Base-by-base conservation (phyloP, 2,329 filamentous ascomycete species). In the Ascochyta pisi region DNA sequence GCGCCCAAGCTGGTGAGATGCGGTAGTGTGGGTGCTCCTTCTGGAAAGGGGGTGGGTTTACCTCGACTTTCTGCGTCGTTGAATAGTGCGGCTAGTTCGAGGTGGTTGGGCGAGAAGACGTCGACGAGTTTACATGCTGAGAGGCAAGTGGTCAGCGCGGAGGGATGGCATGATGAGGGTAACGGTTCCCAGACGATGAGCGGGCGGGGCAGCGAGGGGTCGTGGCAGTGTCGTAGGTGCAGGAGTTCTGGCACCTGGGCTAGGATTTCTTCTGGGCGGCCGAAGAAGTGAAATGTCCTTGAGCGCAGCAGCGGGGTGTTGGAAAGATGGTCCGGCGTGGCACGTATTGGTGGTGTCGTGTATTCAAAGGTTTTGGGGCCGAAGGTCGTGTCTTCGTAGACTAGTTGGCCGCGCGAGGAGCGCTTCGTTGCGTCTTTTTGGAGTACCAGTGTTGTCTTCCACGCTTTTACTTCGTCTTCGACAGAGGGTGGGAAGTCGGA, bases 31-130 rank as follows among this genome's bases (percentile, higher is more conserved):
- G 15, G n/a, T 8, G 38, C 2, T 49, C 3, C 33, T 22, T 15
- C 13, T 12, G 19, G 5, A 19, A 3, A 3, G 19, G 19, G 19
- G 19, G 19, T 19, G 19, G 19, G 19, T 19, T 19, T 19, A 19
- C 19, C 19, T 19, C 19, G 19, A 19, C 19, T 19, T 19, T 19
- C 19, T 19, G 19, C 19, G 2, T 19, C 19, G n/a, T 6, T 26
- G 22, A 66, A 64, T 7, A 69, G n/a, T 1, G 50, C 52, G 3
- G 43, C 24, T 4, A 66, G 29, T 50, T 69, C 65, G 23, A 68
- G 31, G 44, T 68, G 65, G 50, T 69, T 69, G 3, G 65, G 65
- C 29, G 64, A 69, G 52, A 68, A 66, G 6, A 69, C 54, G 38
- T 66, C 58, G 23, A 67, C 65, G 4, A 62, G 33, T 22, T 55